Percentiles rank a stretch among this genome's conserved stretches.
Conservation (phyloP, 306 rosid genomes). For the Vigna trinervia region DNA sequence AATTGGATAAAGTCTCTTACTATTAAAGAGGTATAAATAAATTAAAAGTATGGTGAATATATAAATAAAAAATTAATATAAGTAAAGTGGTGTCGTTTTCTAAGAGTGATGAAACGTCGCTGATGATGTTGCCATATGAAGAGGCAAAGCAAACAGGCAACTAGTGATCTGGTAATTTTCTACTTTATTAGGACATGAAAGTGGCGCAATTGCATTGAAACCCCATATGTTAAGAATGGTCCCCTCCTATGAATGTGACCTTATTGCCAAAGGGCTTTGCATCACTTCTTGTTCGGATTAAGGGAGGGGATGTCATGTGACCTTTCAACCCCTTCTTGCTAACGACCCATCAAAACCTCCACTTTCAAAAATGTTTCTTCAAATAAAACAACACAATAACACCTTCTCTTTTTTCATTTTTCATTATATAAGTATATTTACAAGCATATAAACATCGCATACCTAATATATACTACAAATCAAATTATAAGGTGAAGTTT, state of each 20-base stretch:
- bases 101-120: conserved; percentile 66
- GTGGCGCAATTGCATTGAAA: conserved; percentile 68
- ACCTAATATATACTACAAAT: no score
- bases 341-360: conserved; percentile 35
- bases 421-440: no score
- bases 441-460: no score
- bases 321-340: conserved; percentile 44
- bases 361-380: conserved; percentile 35
- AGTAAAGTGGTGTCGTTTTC: conserved; percentile 46
- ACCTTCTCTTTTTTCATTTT: not conserved
- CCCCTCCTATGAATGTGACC: conserved; percentile 71
- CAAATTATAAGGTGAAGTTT: no score
- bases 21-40: no score
- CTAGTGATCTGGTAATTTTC: conserved; percentile 51
- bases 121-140: conserved; percentile 65
- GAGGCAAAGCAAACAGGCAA: conserved; percentile 55
- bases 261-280: conserved; percentile 61
- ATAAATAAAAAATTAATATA: not conserved
- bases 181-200: conserved; percentile 50
- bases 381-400: not conserved
- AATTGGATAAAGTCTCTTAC: no score
- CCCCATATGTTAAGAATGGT: conserved; percentile 50
- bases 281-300: conserved; percentile 46
- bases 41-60: not conserved
- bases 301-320: conserved; percentile 19